Conservation (phyloP, 495 filamentous ascomycete species). For the Penicillium longicatenatum region DNA sequence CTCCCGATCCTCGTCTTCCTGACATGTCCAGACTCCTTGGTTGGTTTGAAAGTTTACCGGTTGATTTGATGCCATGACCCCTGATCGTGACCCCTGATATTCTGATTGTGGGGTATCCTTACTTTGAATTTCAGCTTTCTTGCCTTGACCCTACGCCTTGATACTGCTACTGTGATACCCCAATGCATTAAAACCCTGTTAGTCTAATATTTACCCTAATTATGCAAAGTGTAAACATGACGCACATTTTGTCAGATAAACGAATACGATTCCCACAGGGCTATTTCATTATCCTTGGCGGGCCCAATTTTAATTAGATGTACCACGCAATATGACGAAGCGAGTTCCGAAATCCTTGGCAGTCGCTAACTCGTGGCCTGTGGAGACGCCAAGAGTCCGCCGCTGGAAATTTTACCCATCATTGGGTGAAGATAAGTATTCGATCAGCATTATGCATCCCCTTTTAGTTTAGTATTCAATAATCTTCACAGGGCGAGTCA, state of each 20-base stretch:
- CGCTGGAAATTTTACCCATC: not conserved
- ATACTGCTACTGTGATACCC: no score
- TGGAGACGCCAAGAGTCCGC: not conserved
- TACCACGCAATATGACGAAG: not conserved
- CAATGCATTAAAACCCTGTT: no score
- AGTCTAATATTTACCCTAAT: not conserved
- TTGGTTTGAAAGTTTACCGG: not conserved
- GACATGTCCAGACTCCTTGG: not conserved
- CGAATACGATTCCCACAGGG: not conserved
- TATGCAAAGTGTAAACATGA: not conserved
- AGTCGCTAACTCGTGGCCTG: not conserved
- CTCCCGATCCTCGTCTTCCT: not conserved
- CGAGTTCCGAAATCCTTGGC: not conserved
- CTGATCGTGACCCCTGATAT: not conserved
- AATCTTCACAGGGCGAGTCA: not conserved
- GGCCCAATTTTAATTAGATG: not conserved
- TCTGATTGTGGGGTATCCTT: not conserved
- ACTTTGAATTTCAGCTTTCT: no score
- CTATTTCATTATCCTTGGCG: not conserved
- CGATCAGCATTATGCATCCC: not conserved
- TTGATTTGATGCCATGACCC: not conserved
- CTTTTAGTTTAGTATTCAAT: not conserved
- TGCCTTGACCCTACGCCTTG: no score
- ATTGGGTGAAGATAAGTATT: not conserved
- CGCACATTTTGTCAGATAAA: not conserved